phyloP scores from a whole-genome alignment of 768 basidiomycete genomes.

The Rhizopogon roseolus region DNA sequence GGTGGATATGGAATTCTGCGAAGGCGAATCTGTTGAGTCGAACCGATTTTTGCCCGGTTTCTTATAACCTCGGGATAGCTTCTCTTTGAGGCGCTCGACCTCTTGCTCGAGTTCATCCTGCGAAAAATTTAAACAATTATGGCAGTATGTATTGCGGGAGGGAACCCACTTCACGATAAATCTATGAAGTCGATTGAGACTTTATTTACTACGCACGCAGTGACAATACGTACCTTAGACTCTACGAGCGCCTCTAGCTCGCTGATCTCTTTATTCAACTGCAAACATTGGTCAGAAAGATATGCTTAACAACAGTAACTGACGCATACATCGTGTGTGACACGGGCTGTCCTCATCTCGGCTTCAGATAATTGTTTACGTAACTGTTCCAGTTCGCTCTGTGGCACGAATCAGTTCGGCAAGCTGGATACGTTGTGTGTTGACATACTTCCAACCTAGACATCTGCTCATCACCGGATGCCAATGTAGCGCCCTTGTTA shows the following conservation, averaged over 20 bases:
- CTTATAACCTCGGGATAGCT: slow-evolving; percentile 53
- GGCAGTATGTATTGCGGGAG: neutral
- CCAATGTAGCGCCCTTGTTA: slow-evolving; percentile 12
- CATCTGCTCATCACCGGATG: slow-evolving; percentile 35
- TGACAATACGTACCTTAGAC: slow-evolving; percentile 58
- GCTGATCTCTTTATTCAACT: slow-evolving; percentile 90
- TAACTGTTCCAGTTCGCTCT: slow-evolving; percentile 66
- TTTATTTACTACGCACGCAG: neutral
- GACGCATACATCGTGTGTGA: slow-evolving; percentile 59
- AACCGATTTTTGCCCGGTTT: slow-evolving; percentile 47
- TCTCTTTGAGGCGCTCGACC: slow-evolving; percentile 70
- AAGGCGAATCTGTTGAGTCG: slow-evolving; percentile 32
- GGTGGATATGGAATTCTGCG: slow-evolving; percentile 14
- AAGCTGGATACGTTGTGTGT: neutral
- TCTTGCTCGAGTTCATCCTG: slow-evolving; percentile 88
- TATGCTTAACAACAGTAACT: neutral
- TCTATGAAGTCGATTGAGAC: slow-evolving; percentile 37
- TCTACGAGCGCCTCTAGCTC: slow-evolving; percentile 94
- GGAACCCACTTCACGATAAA: slow-evolving; percentile 71
- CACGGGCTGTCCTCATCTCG: slow-evolving; percentile 73
- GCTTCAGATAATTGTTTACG: slow-evolving; percentile 63
- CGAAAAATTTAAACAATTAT: neutral
- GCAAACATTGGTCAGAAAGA: slow-evolving; percentile 2
- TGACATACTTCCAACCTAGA: slow-evolving; percentile 48
- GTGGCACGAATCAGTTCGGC: neutral